phyloP scores from a whole-genome alignment of 768 basidiomycete species.

The Pulveroboletus sp. region DNA sequence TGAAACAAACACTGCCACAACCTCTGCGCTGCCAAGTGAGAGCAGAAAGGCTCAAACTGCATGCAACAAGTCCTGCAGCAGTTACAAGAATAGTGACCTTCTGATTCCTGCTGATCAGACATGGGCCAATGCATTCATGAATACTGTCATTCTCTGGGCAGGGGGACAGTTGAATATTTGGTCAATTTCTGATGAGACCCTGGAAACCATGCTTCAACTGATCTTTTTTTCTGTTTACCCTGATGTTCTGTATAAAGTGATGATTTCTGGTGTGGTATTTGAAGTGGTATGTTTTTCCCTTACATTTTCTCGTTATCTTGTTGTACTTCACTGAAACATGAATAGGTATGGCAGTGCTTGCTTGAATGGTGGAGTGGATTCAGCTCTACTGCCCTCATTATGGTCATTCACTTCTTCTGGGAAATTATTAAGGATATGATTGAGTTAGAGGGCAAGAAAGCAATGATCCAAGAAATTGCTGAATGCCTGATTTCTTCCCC shows the following conservation, averaged over 20 bases:
- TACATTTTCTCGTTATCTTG: not conserved
- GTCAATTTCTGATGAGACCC: too few species aligned
- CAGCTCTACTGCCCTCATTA: not conserved
- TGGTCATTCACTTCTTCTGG: conserved; percentile 2
- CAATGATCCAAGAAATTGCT: not conserved
- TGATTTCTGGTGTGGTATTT: not conserved
- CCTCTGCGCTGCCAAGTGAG: not conserved
- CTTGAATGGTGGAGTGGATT: conserved; percentile 4
- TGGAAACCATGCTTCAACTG: too few species aligned
- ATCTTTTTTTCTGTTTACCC: too few species aligned
- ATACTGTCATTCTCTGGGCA: conserved; percentile 3
- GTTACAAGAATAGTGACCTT: not conserved
- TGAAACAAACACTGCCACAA: not conserved
- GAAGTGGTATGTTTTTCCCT: not conserved
- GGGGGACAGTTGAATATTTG: too few species aligned
- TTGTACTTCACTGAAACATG: not conserved
- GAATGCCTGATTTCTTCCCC: not conserved
- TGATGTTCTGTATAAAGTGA: not conserved
- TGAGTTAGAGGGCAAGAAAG: not conserved
- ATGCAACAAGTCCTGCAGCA: not conserved
- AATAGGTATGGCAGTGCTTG: conserved; percentile 3
- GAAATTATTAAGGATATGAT: not conserved
- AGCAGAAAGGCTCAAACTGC: not conserved
- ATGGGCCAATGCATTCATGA: not conserved
- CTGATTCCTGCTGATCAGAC: not conserved